These are phyloP conservation scores for Claviceps arundinis DNA, from an alignment of 2,329 filamentous ascomycete species.

Conservation along the genomic window DNA sequence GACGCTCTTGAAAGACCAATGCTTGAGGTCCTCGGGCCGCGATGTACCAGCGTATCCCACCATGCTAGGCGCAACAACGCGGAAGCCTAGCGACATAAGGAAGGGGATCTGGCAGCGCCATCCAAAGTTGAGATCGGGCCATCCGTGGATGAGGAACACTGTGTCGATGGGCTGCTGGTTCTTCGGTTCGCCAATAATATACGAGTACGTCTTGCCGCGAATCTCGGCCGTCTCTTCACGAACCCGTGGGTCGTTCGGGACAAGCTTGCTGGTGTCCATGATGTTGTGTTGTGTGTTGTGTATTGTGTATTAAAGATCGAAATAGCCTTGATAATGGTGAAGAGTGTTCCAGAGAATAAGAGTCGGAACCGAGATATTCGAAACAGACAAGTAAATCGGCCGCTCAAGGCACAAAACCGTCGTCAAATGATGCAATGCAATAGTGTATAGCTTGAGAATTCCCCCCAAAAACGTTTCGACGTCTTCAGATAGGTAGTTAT, in stretches of 20 bases:
- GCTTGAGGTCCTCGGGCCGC: slow-evolving; percentile 45
- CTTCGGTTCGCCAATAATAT: slow-evolving; percentile 40
- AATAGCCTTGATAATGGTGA: too few species aligned
- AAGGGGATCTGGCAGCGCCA: slow-evolving; percentile 85
- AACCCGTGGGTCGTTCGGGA: slow-evolving; percentile 52
- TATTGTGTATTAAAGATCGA: too few species aligned
- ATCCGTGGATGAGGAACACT: slow-evolving; percentile 55
- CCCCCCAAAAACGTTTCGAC: too few species aligned
- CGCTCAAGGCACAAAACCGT: too few species aligned
- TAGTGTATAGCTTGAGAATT: too few species aligned
- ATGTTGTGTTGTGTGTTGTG: neutral
- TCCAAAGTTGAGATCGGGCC: slow-evolving; percentile 68
- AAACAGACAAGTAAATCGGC: too few species aligned
- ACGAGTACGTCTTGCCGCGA: slow-evolving; percentile 59
- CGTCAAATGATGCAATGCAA: too few species aligned
- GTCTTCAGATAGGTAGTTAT: too few species aligned
- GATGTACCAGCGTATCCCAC: slow-evolving; percentile 73
- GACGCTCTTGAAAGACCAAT: slow-evolving; percentile 61
- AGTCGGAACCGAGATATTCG: too few species aligned
- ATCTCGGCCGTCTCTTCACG: slow-evolving; percentile 48
- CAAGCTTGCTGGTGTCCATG: slow-evolving; percentile 50
- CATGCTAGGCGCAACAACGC: slow-evolving; percentile 75
- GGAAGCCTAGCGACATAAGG: slow-evolving; percentile 56
- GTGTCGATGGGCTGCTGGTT: slow-evolving; percentile 29
- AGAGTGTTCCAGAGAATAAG: too few species aligned